These are phyloP conservation scores for Marsdenia floribunda DNA, from an alignment of 257 asterid genomes.

Conservation along the genomic window DNA sequence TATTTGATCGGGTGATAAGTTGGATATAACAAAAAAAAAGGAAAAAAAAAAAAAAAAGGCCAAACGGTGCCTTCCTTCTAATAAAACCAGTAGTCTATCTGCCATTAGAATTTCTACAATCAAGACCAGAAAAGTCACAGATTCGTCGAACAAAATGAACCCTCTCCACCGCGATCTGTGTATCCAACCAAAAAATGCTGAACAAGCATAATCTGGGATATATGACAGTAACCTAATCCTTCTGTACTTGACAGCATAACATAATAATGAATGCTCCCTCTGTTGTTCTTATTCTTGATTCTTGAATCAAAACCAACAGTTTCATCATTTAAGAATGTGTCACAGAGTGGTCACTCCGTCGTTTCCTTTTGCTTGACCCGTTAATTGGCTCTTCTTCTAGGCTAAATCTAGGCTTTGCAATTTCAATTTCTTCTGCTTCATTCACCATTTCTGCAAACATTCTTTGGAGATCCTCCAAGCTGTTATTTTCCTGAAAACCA, in stretches of 20 bases:
- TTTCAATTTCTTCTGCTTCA: constrained; percentile 19
- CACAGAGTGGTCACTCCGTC: background rate
- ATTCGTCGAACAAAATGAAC: too few relatives aligned
- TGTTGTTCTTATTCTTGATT: background rate
- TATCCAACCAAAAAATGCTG: too few relatives aligned
- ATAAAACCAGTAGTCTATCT: too few relatives aligned
- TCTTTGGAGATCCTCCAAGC: constrained; percentile 28
- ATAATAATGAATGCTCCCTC: background rate
- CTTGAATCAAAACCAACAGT: background rate
- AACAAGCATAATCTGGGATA: background rate
- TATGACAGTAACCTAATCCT: background rate
- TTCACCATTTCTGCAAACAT: constrained; percentile 16
- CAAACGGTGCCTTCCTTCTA: too few relatives aligned
- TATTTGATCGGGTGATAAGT: too few relatives aligned
- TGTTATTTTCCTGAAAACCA: constrained; percentile 18
- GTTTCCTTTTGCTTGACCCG: constrained; percentile 14
- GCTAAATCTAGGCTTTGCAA: background rate
- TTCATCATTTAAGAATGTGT: background rate
- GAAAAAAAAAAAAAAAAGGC: too few relatives aligned
- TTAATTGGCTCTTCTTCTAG: constrained; percentile 12
- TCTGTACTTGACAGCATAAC: background rate
- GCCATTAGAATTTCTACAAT: too few relatives aligned
- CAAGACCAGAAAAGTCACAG: too few relatives aligned
- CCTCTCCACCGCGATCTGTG: too few relatives aligned
- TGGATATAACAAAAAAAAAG: too few relatives aligned